Evolutionary conservation across 2,329 filamentous ascomycete genomes (phyloP).

Genomic region (Scedosporium dehoogii): DNA sequence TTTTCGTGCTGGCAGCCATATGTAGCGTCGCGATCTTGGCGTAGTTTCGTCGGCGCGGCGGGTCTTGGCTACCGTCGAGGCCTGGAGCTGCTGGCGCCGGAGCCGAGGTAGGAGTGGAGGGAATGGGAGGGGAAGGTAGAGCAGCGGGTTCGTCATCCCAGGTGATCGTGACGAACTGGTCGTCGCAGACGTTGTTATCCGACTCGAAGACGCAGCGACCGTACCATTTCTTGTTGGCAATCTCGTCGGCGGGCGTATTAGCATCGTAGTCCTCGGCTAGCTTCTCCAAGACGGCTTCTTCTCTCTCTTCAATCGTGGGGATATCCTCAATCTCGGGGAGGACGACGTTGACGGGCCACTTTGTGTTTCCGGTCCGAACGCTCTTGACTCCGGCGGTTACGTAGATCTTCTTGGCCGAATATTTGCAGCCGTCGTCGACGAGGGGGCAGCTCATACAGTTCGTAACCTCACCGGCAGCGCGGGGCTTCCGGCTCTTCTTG

Average conservation of each 20-base stretch:
- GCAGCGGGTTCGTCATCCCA: slow-evolving; percentile 56
- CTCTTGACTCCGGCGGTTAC: slow-evolving; percentile 51
- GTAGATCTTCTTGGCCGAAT: slow-evolving; percentile 79
- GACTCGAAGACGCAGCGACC: slow-evolving; percentile 91
- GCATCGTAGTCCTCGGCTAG: slow-evolving; percentile 44
- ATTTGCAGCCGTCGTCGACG: slow-evolving; percentile 62
- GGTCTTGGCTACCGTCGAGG: neutral
- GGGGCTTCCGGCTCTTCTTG: slow-evolving; percentile 64
- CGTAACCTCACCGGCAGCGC: slow-evolving; percentile 62
- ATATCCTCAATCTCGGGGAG: slow-evolving; percentile 84
- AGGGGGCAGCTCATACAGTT: slow-evolving; percentile 74
- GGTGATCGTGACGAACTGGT: slow-evolving; percentile 77
- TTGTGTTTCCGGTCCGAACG: slow-evolving; percentile 53
- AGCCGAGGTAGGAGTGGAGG: slow-evolving; percentile 11
- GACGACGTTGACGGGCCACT: slow-evolving; percentile 85
- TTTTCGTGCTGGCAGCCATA: slow-evolving; percentile 85
- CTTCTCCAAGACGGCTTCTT: slow-evolving; percentile 29
- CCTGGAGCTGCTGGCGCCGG: slow-evolving; percentile 15
- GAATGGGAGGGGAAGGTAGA: neutral
- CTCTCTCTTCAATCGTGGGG: slow-evolving; percentile 29
- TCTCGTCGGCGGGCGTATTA: slow-evolving; percentile 33
- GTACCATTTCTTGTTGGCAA: slow-evolving; percentile 60
- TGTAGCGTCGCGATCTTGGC: slow-evolving; percentile 85
- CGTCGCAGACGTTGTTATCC: slow-evolving; percentile 89
- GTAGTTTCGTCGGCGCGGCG: slow-evolving; percentile 29